These are phyloP conservation scores for Sporothrix phasma DNA, from an alignment of 2,329 filamentous ascomycete genomes.

Conservation along the genomic window DNA sequence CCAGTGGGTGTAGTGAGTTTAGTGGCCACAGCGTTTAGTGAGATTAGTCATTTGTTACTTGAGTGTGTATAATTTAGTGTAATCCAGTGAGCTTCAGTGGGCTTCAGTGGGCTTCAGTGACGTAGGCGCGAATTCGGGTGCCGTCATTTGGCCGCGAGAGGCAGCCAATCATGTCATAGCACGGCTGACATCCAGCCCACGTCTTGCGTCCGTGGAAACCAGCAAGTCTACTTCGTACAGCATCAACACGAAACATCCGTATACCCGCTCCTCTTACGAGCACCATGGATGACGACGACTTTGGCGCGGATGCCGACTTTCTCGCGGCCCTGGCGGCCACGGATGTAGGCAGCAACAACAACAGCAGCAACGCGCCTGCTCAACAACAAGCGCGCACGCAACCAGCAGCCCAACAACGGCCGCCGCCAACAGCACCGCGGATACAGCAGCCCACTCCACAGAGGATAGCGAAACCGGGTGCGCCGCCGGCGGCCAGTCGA, in stretches of 20 bases:
- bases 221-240: neutral
- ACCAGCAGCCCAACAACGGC: constrained; percentile 26
- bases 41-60: no score
- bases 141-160: neutral
- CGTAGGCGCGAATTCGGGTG: neutral
- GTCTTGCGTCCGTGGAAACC: no score
- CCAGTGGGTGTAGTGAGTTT: neutral
- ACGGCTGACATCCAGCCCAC: neutral
- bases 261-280: neutral
- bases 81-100: neutral
- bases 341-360: constrained; percentile 23
- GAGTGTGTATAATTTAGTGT: no score
- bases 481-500: constrained; percentile 19
- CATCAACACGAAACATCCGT: neutral
- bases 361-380: neutral
- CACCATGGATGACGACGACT: constrained; percentile 40
- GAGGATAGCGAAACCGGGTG: constrained; percentile 35
- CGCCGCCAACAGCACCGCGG: constrained; percentile 34
- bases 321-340: constrained; percentile 46
- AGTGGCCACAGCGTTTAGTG: no score
- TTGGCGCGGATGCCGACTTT: constrained; percentile 47
- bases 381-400: constrained; percentile 16
- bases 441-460: constrained; percentile 45
- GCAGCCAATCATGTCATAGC: neutral
- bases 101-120: neutral